A percentile compares a stretch with the other conserved stretches of the same genome.
Evolutionary conservation across 306 rosid genomes (phyloP).

Genomic region (Alnus glutinosa): DNA sequence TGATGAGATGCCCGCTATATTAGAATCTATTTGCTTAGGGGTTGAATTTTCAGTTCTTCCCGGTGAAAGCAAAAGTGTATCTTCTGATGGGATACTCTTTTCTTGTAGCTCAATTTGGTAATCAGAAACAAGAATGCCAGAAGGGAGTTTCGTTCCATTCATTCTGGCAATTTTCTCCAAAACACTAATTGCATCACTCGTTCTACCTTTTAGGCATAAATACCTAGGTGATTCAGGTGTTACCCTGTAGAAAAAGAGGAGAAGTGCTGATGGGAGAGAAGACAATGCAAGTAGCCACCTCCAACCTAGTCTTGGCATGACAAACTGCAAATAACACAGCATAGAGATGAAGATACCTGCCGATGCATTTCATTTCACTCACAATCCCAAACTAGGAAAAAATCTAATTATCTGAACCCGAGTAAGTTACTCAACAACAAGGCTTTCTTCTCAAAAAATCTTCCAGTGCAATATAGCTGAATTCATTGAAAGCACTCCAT

Average conservation of each 20-base stretch:
- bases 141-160: slow-evolving; percentile 73
- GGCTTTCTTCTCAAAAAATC: not conserved
- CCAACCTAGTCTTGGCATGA: slow-evolving; percentile 97
- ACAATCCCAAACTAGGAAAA: slow-evolving; percentile 18
- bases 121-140: slow-evolving; percentile 75
- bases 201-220: slow-evolving; percentile 71
- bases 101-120: slow-evolving; percentile 47
- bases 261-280: slow-evolving; percentile 78
- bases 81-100: slow-evolving; percentile 54
- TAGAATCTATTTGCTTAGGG: slow-evolving; percentile 39
- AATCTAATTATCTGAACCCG: not conserved
- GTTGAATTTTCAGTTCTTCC: slow-evolving; percentile 29
- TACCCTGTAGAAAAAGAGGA: slow-evolving; percentile 71
- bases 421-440: not conserved
- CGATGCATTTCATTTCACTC: slow-evolving; percentile 14
- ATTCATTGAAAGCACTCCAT: not conserved
- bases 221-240: slow-evolving; percentile 95
- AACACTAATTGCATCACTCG: slow-evolving; percentile 64
- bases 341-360: slow-evolving; percentile 31
- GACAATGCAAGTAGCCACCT: slow-evolving; percentile 95
- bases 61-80: slow-evolving; percentile 51
- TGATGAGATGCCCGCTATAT: slow-evolving; percentile 55
- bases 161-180: slow-evolving; percentile 85
- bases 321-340: slow-evolving; percentile 54
- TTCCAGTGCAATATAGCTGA: not conserved